Evolutionary conservation across 2,329 filamentous ascomycete genomes (phyloP), one percentile per base, ranked within the genome.

Genomic region (Raffaelea ambrosiae): DNA sequence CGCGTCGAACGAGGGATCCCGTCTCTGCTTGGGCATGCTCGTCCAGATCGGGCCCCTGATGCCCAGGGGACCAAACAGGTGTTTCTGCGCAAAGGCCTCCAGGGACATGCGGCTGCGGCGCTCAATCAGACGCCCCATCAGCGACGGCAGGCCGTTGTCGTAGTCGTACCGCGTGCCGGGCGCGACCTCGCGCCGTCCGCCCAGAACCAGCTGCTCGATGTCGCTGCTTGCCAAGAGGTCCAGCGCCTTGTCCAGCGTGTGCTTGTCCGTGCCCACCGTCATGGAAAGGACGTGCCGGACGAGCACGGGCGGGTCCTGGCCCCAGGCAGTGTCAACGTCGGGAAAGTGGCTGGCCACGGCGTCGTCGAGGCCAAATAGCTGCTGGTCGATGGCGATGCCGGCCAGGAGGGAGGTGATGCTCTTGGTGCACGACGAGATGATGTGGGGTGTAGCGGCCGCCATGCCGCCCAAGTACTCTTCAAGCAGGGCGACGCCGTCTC

Each of bases 401-500:
- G 38, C 45, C 16, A 47, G 19, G 5, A 47, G 18, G 4, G 45
- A 20, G 5, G 39, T 47, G 14, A 47, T 26, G 1, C 39, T 31
- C 29, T 47, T 47, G 5, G 45, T 47, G 29, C 45, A 47, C 14
- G 45, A 47, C 26, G 45, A 41, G 16, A 40, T 41, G 3, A 42
- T 33, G 29, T 47, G 45, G 19, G 20, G 29, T 19, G 39, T 42
- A 3, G 13, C 10, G 3, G 46, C 10, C 16, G 46, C 13, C 46
- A 47, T 47, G 46, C 31, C 21, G 13, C 40, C 40, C 38, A 47
- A 43, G n/a, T 47, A 47, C 16, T 33, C 31, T 38, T 47, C 46
- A 5, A 47, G 20, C 11, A 38, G 19, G 19, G n/a, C 16, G 8
- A 3, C 5, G 2, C 40, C 40, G 16, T 38, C 21, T 14, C 21